A percentile compares a stretch with the other conserved stretches of the same genome.
phyloP scores from a whole-genome alignment of 495 filamentous ascomycete genomes.

The Geopyxis carbonaria region DNA sequence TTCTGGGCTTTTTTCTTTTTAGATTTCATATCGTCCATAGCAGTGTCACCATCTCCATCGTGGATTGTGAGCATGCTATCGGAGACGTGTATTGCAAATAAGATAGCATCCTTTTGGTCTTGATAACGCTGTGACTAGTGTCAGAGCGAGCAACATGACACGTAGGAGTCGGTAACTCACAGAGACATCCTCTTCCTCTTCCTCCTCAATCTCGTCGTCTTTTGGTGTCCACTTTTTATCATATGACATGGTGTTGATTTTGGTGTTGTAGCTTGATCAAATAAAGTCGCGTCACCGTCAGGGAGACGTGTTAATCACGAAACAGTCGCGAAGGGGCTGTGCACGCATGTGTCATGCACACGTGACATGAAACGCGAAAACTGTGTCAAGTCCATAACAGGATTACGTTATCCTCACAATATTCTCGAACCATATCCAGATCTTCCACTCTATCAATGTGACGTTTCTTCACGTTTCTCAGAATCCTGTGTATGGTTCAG shows the following conservation, averaged over 20 bases:
- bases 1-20: conserved; percentile 35
- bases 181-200: conserved; percentile 21
- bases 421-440: too few relatives aligned
- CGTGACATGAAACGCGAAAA: too few relatives aligned
- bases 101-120: conserved; percentile 82
- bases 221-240: conserved; percentile 23
- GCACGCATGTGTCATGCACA: too few relatives aligned
- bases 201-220: conserved; percentile 24
- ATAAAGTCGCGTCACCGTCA: too few relatives aligned
- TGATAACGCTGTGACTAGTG: conserved; percentile 52
- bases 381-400: too few relatives aligned
- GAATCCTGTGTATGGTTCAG: too few relatives aligned
- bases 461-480: too few relatives aligned
- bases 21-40: conserved; percentile 2
- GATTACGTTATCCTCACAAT: too few relatives aligned
- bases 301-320: too few relatives aligned
- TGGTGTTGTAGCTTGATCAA: too few relatives aligned
- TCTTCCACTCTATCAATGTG: too few relatives aligned
- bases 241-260: conserved; percentile 18
- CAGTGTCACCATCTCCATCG: conserved; percentile 16
- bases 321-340: too few relatives aligned
- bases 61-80: conserved; percentile 68
- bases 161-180: conserved; percentile 4
- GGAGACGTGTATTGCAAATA: conserved; percentile 93
- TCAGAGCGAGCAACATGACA: not conserved